Evolutionary conservation across 345 rosid genomes (phyloP).

Genomic region (Balakata baccata): DNA sequence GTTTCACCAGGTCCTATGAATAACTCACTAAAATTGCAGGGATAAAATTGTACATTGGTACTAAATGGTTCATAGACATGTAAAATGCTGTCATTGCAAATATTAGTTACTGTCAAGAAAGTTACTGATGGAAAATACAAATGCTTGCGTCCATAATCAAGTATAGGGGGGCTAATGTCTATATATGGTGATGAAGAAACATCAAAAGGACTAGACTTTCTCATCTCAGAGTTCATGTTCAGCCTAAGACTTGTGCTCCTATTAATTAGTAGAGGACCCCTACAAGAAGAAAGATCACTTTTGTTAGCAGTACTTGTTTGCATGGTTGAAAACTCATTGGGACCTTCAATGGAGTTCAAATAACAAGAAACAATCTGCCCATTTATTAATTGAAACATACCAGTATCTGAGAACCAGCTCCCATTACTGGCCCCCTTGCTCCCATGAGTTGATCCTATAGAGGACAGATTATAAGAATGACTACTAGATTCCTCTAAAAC

Average conservation of each 20-base stretch:
- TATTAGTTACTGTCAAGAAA: slow-evolving; percentile 52
- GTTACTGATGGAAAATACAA: slow-evolving; percentile 54
- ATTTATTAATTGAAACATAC: slow-evolving; percentile 42
- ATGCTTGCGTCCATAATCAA: slow-evolving; percentile 57
- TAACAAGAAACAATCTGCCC: slow-evolving; percentile 57
- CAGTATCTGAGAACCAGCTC: slow-evolving; percentile 43
- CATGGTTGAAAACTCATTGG: slow-evolving; percentile 32
- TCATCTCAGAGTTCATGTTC: slow-evolving; percentile 32
- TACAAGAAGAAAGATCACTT: slow-evolving; percentile 42
- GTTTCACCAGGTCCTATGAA: slow-evolving; percentile 54
- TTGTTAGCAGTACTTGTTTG: slow-evolving; percentile 28
- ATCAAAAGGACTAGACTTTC: slow-evolving; percentile 30
- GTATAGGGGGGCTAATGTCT: slow-evolving; percentile 49
- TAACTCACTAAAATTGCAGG: slow-evolving; percentile 58
- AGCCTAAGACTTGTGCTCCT: slow-evolving; percentile 30
- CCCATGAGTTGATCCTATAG: slow-evolving; percentile 32
- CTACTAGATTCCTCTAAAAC: slow-evolving; percentile 36
- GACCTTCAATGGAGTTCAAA: slow-evolving; percentile 34
- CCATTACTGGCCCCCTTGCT: slow-evolving; percentile 30
- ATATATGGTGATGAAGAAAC: slow-evolving; percentile 35
- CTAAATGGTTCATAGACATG: slow-evolving; percentile 59
- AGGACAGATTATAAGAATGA: slow-evolving; percentile 27
- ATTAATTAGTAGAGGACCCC: slow-evolving; percentile 33
- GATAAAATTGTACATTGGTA: slow-evolving; percentile 54
- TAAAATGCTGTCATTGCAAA: slow-evolving; percentile 55